Conservation (phyloP, 2,329 filamentous ascomycete species). For the Raffaelea deltoideospora region DNA sequence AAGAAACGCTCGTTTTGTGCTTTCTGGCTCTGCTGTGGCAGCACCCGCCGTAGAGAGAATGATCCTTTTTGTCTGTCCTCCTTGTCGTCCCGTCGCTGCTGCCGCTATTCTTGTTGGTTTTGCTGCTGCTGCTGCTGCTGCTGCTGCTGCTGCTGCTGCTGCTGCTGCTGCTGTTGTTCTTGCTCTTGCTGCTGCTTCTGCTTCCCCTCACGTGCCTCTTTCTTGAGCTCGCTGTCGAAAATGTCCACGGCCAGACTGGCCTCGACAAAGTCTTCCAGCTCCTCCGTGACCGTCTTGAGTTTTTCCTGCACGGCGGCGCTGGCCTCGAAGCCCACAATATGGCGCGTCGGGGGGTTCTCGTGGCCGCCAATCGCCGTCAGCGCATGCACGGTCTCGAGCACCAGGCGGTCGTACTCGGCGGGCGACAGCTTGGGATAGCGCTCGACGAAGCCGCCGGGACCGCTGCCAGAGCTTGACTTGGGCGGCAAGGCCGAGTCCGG, state of each 20-base stretch:
- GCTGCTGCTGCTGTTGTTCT: background rate
- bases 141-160: background rate
- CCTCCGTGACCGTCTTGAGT: conserved; percentile 87
- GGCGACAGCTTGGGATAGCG: conserved; percentile 62
- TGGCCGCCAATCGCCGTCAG: conserved; percentile 86
- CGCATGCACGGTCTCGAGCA: conserved; percentile 81
- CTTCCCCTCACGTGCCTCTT: conserved; percentile 29
- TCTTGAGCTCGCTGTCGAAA: conserved; percentile 39
- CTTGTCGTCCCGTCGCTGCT: background rate
- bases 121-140: background rate
- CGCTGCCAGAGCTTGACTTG: too few species aligned
- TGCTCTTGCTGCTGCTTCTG: background rate
- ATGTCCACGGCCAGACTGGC: conserved; percentile 77
- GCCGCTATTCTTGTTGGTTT: background rate
- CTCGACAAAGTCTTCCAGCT: conserved; percentile 90
- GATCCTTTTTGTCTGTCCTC: background rate
- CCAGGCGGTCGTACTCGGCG: conserved; percentile 54
- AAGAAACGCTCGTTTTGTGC: too few species aligned
- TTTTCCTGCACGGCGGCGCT: conserved; percentile 86
- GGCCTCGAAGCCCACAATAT: conserved; percentile 86
- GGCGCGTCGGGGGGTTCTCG: conserved; percentile 84
- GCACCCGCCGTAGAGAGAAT: too few species aligned
- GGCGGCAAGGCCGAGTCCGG: conserved; percentile 42
- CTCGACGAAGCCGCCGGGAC: conserved; percentile 54
- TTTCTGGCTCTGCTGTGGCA: too few species aligned